Conservation (phyloP, 176 grass and related monocot genomes). For the Miscanthus lutarioriparius region DNA sequence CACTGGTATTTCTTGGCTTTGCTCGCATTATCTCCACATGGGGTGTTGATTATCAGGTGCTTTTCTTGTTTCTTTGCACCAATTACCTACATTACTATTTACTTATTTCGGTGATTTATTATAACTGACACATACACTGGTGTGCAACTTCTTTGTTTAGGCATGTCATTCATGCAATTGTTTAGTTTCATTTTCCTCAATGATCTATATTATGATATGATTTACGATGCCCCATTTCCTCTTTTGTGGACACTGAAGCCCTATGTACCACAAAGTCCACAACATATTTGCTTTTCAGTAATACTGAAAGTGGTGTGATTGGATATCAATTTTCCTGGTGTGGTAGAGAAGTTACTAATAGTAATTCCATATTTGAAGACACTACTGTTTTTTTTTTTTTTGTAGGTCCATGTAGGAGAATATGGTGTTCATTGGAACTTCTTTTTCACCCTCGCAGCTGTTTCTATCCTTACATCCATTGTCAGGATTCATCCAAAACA, state of each 20-base stretch:
- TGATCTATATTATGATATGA: not conserved
- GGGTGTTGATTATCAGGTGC: conserved; percentile 91
- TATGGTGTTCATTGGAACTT: conserved; percentile 99
- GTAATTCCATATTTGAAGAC: conserved; percentile 35
- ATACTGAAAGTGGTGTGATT: not conserved
- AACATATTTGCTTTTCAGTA: conserved; percentile 7
- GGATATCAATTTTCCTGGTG: not conserved
- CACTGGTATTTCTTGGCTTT: conserved; percentile 84
- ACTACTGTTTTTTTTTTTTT: conserved; percentile 3
- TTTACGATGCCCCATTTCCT: not conserved
- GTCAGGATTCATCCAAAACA: conserved; percentile 72
- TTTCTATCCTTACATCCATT: conserved; percentile 78
- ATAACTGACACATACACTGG: not conserved
- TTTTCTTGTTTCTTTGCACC: conserved; percentile 20
- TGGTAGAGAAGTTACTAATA: conserved; percentile 3
- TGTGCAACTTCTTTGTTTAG: not conserved
- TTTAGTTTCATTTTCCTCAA: not conserved
- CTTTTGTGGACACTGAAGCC: not conserved
- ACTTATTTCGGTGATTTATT: conserved; percentile 13
- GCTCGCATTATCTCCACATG: conserved; percentile 85
- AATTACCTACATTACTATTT: conserved; percentile 29
- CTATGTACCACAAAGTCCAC: not conserved
- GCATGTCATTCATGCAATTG: conserved; percentile 8
- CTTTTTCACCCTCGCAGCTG: conserved; percentile 94
- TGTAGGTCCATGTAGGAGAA: conserved; percentile 93